These are phyloP conservation scores for Cyberlindnera japonica DNA, from an alignment of 805 yeast species.

Conservation along the genomic window DNA sequence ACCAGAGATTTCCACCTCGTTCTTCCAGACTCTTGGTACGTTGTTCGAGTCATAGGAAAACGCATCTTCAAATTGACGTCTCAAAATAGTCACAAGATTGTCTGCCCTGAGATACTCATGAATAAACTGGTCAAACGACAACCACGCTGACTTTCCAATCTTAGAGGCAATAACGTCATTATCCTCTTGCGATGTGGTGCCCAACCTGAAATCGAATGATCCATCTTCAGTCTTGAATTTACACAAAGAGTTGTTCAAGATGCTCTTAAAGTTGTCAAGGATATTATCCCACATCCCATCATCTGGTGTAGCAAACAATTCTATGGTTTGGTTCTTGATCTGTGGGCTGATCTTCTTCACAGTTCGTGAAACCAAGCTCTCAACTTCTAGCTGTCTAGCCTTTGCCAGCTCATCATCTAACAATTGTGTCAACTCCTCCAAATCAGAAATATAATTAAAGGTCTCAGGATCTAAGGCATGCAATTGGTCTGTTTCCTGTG, in stretches of 20 bases:
- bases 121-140: constrained; percentile 50
- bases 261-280: constrained; percentile 38
- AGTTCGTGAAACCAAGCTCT: constrained; percentile 36
- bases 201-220: constrained; percentile 62
- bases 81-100: constrained; percentile 57
- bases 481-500: constrained; percentile 16
- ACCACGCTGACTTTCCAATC: constrained; percentile 62
- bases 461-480: constrained; percentile 15
- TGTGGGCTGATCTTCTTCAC: constrained; percentile 43
- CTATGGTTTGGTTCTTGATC: constrained; percentile 49
- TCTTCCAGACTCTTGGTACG: constrained; percentile 77
- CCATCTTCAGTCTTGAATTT: constrained; percentile 29
- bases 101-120: constrained; percentile 66
- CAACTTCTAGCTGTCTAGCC: constrained; percentile 25
- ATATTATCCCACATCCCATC: constrained; percentile 60
- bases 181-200: constrained; percentile 39
- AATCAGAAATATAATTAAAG: constrained; percentile 32
- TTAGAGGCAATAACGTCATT: constrained; percentile 40
- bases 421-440: constrained; percentile 30
- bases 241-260: constrained; percentile 29
- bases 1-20: constrained; percentile 65
- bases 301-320: constrained; percentile 47
- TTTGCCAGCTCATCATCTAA: constrained; percentile 26
- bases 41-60: constrained; percentile 84
- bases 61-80: constrained; percentile 75